Evolutionary conservation across 768 basidiomycete genomes (phyloP).

Genomic region (Phylloporus scabripes): DNA sequence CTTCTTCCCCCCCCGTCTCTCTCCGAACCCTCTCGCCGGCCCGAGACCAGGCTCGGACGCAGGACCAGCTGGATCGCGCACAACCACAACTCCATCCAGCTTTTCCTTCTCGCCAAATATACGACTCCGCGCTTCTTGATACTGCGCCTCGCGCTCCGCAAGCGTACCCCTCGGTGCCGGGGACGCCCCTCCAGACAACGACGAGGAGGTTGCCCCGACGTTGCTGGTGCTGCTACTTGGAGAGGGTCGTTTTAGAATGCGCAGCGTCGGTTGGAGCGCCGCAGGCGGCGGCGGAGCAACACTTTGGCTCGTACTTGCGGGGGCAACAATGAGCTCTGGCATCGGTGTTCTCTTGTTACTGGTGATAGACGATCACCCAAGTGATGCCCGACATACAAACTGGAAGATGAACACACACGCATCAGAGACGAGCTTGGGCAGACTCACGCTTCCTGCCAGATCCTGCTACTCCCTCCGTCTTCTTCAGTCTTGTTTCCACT

Average conservation of each 20-base stretch:
- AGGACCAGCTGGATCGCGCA: conserved; percentile 34
- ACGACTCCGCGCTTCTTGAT: conserved; percentile 66
- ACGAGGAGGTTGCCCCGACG: conserved; percentile 3
- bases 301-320: conserved; percentile 33
- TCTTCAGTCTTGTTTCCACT: not conserved
- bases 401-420: conserved; percentile 11
- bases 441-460: conserved; percentile 72
- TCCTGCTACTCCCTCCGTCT: conserved; percentile 38
- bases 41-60: conserved; percentile 1
- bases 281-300: conserved; percentile 47
- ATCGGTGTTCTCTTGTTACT: conserved; percentile 63
- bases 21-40: conserved; percentile 27
- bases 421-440: not conserved
- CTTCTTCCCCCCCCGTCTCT: conserved; percentile 17
- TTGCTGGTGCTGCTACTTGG: conserved; percentile 3
- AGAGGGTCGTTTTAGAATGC: conserved; percentile 69
- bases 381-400: conserved; percentile 2
- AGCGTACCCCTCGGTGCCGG: conserved; percentile 32
- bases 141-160: conserved; percentile 65
- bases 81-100: conserved; percentile 8
- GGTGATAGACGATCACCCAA: not conserved
- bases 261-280: conserved; percentile 57
- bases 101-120: conserved; percentile 49
- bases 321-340: conserved; percentile 53
- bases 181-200: conserved; percentile 14